Evolutionary conservation across 768 basidiomycete species (phyloP).

Genomic region (Mycena alexandri): DNA sequence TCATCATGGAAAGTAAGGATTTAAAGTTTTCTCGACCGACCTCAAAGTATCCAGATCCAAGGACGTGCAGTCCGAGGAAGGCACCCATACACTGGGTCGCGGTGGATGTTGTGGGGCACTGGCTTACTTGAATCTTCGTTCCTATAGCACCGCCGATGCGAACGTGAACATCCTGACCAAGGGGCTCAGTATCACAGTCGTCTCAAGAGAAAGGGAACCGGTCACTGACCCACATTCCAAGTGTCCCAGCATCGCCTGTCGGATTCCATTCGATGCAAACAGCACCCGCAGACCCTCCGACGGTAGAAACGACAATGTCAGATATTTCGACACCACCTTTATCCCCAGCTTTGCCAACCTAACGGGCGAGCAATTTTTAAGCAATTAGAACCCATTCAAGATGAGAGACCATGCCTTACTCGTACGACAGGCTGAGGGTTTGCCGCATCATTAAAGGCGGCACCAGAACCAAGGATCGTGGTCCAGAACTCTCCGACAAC

Average conservation of each 20-base stretch:
- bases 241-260: slow-evolving; percentile 37
- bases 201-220: background rate
- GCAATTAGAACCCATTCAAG: background rate
- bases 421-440: slow-evolving; percentile 22
- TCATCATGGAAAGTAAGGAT: background rate
- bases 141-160: slow-evolving; percentile 43
- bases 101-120: slow-evolving; percentile 46
- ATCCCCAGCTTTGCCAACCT: slow-evolving; percentile 44
- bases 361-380: background rate
- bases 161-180: slow-evolving; percentile 39
- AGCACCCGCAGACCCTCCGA: slow-evolving; percentile 56
- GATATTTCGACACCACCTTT: slow-evolving; percentile 54
- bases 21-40: slow-evolving; percentile 46
- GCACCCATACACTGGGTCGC: slow-evolving; percentile 57
- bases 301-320: slow-evolving; percentile 58
- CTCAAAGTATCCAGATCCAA: slow-evolving; percentile 51
- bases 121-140: slow-evolving; percentile 47
- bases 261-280: slow-evolving; percentile 55
- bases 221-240: slow-evolving; percentile 41
- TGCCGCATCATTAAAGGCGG: slow-evolving; percentile 16
- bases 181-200: background rate
- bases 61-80: slow-evolving; percentile 58
- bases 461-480: slow-evolving; percentile 38
- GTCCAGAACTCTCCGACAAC: slow-evolving; percentile 50
- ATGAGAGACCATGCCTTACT: slow-evolving; percentile 7